Conservation (phyloP, 148 eudicot species). For the Heliamphora exappendiculata region DNA sequence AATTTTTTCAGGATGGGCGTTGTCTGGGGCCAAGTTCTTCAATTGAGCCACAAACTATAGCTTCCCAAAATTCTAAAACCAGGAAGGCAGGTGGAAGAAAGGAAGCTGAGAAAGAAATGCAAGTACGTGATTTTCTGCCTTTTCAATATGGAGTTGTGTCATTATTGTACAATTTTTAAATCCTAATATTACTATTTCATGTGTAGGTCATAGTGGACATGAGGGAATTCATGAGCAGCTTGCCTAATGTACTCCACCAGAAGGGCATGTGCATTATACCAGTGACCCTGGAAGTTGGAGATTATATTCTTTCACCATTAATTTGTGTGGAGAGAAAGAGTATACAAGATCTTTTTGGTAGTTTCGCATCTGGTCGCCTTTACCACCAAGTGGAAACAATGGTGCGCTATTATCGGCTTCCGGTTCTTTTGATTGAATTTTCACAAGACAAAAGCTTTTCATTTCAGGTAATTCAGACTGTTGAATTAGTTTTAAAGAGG, state of each 20-base stretch:
- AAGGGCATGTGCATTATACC: conserved; percentile 96
- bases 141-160: neutral
- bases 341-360: conserved; percentile 90
- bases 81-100: conserved; percentile 96
- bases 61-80: conserved; percentile 63
- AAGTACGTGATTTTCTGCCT: conserved; percentile 33
- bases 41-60: conserved; percentile 41
- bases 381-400: conserved; percentile 91
- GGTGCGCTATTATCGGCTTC: conserved; percentile 86
- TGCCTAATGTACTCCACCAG: conserved; percentile 98
- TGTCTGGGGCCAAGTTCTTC: conserved; percentile 54
- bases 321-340: conserved; percentile 98
- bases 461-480: conserved; percentile 56
- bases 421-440: conserved; percentile 92
- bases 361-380: conserved; percentile 91
- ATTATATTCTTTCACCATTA: conserved; percentile 84
- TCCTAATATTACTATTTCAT: neutral
- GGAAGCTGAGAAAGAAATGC: conserved; percentile 75
- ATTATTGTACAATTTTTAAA: neutral
- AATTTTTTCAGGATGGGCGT: conserved; percentile 57
- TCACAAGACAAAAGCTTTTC: conserved; percentile 99
- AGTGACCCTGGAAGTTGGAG: conserved; percentile 95
- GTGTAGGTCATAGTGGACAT: conserved; percentile 91
- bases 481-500: neutral
- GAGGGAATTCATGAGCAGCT: conserved; percentile 99